Base-by-base conservation (phyloP, 106 monocot genomes). In the Alisma plantagoaquatica region DNA sequence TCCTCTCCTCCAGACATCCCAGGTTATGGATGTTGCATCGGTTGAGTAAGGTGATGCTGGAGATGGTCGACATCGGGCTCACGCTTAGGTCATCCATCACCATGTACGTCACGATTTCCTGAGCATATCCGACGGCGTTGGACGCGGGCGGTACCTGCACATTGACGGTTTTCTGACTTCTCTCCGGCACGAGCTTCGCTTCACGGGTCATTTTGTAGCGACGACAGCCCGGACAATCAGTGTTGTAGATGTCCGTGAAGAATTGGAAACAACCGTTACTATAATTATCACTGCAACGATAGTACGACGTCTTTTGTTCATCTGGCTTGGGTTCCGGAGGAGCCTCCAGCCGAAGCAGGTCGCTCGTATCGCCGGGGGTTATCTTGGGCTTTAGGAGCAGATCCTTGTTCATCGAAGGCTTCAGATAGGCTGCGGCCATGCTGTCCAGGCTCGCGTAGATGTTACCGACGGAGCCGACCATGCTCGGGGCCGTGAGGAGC, bases 1-100 rank as follows among this genome's bases (percentile, higher is more conserved):
- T 15, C 23, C 23, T 22, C 17, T 50, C 49, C 17, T 50, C 49
- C 3, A 50, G 49, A 4, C 24, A 20, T 2, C 24, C 49, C 8
- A 50, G n/a, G 4, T 46, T 18, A 3, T n/a, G 14, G 45, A 46
- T 18, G n/a, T 46, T 10, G 45, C 14, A 46, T 25, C 27, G 23
- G 49, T 17, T 24, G 49, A 50, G 49, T 7, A 50, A 25, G 2
- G 20, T 15, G 23, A 50, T 50, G 23, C 22, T 23, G 2, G 49
- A 50, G 3, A 50, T 50, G 49, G 49, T 26, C 20, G 24, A 50
- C 49, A 50, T 50, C 24, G 49, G 49, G 23, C 4, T 3, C 49
- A 50, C 49, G 24, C 2, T 15, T 25, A 50, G 23, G 23, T 50
- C 49, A 15, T 50, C 49, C 49, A 50, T 50, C 22, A 50, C 49